phyloP scores from a whole-genome alignment of 2,329 filamentous ascomycete genomes.

The Trichothecium sympodiale region DNA sequence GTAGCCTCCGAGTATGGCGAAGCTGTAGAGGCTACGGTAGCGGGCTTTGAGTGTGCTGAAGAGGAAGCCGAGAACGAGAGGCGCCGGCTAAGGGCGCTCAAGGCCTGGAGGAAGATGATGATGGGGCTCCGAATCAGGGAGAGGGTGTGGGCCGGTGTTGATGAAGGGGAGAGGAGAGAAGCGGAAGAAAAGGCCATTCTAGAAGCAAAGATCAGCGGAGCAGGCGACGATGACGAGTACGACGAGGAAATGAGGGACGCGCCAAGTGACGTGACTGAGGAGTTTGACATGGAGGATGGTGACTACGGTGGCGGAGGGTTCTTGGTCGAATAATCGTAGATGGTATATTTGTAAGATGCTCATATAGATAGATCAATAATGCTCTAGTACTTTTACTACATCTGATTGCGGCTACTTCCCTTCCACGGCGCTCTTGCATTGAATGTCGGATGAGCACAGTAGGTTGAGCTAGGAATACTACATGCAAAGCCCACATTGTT shows the following conservation, averaged over 20 bases:
- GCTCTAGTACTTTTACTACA: background rate
- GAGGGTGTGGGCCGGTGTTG: constrained; percentile 53
- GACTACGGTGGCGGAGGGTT: constrained; percentile 36
- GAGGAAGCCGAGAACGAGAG: constrained; percentile 56
- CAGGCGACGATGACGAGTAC: constrained; percentile 12
- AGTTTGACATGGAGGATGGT: constrained; percentile 29
- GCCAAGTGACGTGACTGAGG: constrained; percentile 29
- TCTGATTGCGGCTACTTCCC: too few relatives aligned
- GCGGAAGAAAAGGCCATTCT: constrained; percentile 20
- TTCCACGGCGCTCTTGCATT: too few relatives aligned
- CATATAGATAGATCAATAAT: background rate
- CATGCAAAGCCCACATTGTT: too few relatives aligned
- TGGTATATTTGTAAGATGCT: too few relatives aligned
- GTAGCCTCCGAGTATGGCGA: constrained; percentile 62
- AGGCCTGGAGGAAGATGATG: constrained; percentile 58
- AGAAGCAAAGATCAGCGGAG: constrained; percentile 10
- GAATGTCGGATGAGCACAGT: too few relatives aligned
- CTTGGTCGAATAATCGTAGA: constrained; percentile 21
- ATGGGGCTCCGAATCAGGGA: constrained; percentile 67
- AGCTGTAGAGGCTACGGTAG: constrained; percentile 59
- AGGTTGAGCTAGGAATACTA: too few relatives aligned
- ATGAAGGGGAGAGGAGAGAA: constrained; percentile 32
- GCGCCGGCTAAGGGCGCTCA: constrained; percentile 60
- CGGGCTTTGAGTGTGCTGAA: constrained; percentile 55
- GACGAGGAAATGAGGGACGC: constrained; percentile 23